Percentiles rank a stretch among this genome's conserved stretches.
Evolutionary conservation across 805 yeast genomes (phyloP).

Genomic region (Metschnikowia gruessii): DNA sequence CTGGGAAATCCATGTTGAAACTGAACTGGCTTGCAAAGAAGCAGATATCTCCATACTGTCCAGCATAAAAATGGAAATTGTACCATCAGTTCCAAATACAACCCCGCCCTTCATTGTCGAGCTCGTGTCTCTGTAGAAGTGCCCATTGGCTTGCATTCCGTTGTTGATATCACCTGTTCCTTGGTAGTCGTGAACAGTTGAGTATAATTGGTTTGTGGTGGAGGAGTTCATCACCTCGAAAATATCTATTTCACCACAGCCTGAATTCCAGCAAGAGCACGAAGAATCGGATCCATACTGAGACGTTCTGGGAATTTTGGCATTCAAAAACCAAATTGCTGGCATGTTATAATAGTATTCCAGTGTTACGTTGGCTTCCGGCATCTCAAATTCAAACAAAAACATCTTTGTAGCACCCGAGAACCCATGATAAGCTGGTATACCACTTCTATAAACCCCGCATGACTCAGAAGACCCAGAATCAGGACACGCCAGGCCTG

Average conservation of each 20-base stretch:
- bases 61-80: constrained; percentile 58
- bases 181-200: constrained; percentile 76
- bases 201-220: constrained; percentile 50
- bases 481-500: constrained; percentile 53
- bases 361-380: constrained; percentile 44
- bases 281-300: constrained; percentile 60
- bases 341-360: constrained; percentile 56
- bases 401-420: constrained; percentile 68
- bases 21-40: constrained; percentile 42
- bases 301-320: constrained; percentile 70
- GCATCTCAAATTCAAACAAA: constrained; percentile 67
- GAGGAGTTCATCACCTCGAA: constrained; percentile 71
- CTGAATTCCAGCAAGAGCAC: constrained; percentile 76
- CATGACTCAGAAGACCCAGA: constrained; percentile 59
- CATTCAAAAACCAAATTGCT: constrained; percentile 74
- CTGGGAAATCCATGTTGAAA: constrained; percentile 46
- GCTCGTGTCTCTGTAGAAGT: constrained; percentile 50
- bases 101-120: constrained; percentile 69
- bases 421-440: constrained; percentile 73
- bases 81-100: constrained; percentile 59
- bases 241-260: constrained; percentile 77
- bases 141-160: constrained; percentile 59
- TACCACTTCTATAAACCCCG: constrained; percentile 73
- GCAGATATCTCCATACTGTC: constrained; percentile 49
- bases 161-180: constrained; percentile 60